Evolutionary conservation across 176 grass and related monocot genomes (phyloP).

Genomic region (Elaeis guineensis): DNA sequence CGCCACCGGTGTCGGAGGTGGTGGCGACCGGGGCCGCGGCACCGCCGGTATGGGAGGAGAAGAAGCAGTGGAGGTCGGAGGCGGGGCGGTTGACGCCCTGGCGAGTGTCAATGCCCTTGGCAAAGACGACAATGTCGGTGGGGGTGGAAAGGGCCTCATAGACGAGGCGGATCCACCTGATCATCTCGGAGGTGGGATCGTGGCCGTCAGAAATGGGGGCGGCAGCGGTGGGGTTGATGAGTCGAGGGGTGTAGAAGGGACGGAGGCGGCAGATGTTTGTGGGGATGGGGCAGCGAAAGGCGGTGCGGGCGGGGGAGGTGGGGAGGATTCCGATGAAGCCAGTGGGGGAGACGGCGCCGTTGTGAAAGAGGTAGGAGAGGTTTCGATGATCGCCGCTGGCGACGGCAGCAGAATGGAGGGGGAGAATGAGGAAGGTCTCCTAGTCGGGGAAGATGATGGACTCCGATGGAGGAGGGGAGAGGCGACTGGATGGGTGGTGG

Average conservation of each 20-base stretch:
- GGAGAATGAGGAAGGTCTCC: constrained; percentile 21
- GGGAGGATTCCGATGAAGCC: constrained; percentile 3
- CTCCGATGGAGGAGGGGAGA: neutral
- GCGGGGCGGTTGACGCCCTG: constrained; percentile 10
- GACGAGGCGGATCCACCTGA: constrained; percentile 20
- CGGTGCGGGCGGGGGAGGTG: neutral
- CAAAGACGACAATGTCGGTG: constrained; percentile 26
- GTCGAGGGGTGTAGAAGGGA: constrained; percentile 20
- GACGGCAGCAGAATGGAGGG: neutral
- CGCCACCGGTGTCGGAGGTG: neutral
- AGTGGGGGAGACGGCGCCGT: constrained; percentile 13
- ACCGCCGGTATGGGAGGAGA: neutral
- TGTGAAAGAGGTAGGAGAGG: constrained; percentile 16
- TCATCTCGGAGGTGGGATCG: constrained; percentile 20
- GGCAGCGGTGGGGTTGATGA: constrained; percentile 1
- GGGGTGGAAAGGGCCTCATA: constrained; percentile 25
- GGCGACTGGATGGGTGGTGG: neutral
- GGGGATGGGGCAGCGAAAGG: constrained; percentile 21
- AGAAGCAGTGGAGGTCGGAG: constrained; percentile 15
- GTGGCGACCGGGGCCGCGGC: neutral
- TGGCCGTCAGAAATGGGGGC: neutral
- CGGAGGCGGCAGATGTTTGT: neutral
- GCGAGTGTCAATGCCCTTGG: constrained; percentile 29
- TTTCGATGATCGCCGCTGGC: neutral
- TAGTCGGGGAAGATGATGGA: constrained; percentile 31